A percentile compares a stretch with the other conserved stretches of the same genome.
phyloP scores from a whole-genome alignment of 2,329 filamentous ascomycete genomes.

The Beauveria sp. region DNA sequence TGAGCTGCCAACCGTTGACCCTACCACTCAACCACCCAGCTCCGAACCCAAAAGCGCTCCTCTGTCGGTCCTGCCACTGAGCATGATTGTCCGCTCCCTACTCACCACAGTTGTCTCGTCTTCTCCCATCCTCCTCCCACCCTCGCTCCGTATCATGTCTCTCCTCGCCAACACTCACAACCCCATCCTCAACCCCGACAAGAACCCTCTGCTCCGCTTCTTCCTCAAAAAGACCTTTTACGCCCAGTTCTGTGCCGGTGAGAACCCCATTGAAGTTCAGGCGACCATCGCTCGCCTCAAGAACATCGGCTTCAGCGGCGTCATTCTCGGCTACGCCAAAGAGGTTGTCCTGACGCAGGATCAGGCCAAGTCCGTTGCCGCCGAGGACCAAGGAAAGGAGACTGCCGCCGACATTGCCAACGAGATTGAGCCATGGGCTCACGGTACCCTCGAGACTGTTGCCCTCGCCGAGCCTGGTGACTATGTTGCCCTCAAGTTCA shows the following conservation, averaged over 20 bases:
- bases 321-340: constrained; percentile 76
- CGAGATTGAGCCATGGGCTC: constrained; percentile 64
- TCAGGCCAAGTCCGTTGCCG: constrained; percentile 37
- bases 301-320: constrained; percentile 69
- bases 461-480: constrained; percentile 55
- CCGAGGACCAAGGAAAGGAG: constrained; percentile 38
- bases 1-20: constrained; percentile 21
- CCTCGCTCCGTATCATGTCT: constrained; percentile 62
- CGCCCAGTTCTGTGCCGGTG: constrained; percentile 83
- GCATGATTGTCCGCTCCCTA: constrained; percentile 60
- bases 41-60: constrained; percentile 31
- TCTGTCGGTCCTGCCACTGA: constrained; percentile 59
- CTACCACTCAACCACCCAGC: constrained; percentile 22
- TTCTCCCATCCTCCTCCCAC: constrained; percentile 58
- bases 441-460: constrained; percentile 69
- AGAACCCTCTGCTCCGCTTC: constrained; percentile 61
- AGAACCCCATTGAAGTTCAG: constrained; percentile 60
- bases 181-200: constrained; percentile 63
- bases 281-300: constrained; percentile 59
- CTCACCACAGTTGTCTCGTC: constrained; percentile 64
- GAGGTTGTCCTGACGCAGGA: constrained; percentile 66
- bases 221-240: constrained; percentile 80
- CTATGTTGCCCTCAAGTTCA: constrained; percentile 68
- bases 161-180: constrained; percentile 62
- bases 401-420: constrained; percentile 41